A percentile compares a stretch with the other conserved stretches of the same genome.
phyloP scores from a whole-genome alignment of 768 basidiomycete species.

The Leccinum uliginosum region DNA sequence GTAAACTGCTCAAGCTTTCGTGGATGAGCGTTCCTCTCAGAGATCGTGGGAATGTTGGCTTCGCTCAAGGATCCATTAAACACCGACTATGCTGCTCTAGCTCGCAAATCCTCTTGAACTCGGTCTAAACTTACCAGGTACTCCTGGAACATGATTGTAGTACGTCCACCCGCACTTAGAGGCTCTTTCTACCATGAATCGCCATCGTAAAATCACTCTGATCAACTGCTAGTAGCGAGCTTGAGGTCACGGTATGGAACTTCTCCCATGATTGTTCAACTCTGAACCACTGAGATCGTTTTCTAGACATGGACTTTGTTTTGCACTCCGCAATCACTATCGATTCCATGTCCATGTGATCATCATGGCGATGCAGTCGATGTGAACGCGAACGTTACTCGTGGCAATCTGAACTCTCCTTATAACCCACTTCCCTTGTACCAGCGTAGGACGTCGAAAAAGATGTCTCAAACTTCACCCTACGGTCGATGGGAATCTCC shows the following conservation, averaged over 20 bases:
- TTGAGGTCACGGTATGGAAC: no score
- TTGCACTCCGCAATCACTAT: neutral
- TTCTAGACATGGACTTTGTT: neutral
- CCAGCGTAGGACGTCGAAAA: neutral
- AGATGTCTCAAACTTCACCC: slow-evolving; percentile 36
- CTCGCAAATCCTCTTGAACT: neutral
- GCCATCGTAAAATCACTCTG: no score
- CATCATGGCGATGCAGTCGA: neutral
- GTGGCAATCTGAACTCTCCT: neutral
- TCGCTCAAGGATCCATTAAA: no score
- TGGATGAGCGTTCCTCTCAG: no score
- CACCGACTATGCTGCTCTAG: no score
- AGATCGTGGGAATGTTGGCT: no score
- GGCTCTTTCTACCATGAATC: neutral
- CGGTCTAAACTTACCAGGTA: neutral
- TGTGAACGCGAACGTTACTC: neutral
- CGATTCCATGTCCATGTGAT: neutral
- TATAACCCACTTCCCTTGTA: neutral
- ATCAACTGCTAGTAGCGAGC: no score
- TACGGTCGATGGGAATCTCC: slow-evolving; percentile 63
- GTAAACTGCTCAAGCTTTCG: no score
- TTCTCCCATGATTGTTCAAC: no score
- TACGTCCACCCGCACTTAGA: no score
- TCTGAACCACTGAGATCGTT: no score
- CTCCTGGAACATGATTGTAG: no score